Evolutionary conservation across 2,329 filamentous ascomycete genomes (phyloP).

Genomic region (Neopestalotiopsis sp.): DNA sequence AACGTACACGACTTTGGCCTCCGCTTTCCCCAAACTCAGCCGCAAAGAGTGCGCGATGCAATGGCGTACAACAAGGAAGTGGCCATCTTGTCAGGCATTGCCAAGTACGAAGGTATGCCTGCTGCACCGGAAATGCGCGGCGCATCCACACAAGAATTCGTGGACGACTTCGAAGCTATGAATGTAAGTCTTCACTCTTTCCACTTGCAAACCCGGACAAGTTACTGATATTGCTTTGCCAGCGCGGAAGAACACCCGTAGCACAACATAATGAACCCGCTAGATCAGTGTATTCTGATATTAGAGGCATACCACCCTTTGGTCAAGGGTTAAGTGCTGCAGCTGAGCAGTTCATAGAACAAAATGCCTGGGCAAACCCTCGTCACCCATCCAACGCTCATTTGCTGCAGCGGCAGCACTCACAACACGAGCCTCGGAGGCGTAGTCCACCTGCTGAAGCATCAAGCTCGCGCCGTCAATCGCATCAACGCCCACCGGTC

Average conservation of each 20-base stretch:
- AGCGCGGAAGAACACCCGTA: conserved; percentile 40
- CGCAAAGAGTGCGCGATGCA: conserved; percentile 82
- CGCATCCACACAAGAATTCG: conserved; percentile 74
- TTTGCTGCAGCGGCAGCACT: conserved; percentile 45
- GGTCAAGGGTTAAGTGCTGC: conserved; percentile 64
- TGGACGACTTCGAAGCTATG: conserved; percentile 89
- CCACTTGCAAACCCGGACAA: not conserved
- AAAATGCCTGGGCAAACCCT: conserved; percentile 92
- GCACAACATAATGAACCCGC: conserved; percentile 39
- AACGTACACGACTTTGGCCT: conserved; percentile 83
- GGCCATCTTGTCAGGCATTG: conserved; percentile 85
- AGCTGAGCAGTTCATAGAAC: conserved; percentile 85
- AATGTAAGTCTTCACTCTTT: conserved; percentile 60
- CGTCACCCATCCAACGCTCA: conserved; percentile 72
- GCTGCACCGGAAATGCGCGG: conserved; percentile 85
- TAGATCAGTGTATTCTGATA: conserved; percentile 50
- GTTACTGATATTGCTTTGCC: conserved; percentile 1
- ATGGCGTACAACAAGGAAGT: conserved; percentile 95
- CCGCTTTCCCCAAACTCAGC: conserved; percentile 77
- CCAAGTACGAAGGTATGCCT: conserved; percentile 95
- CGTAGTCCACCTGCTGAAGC: conserved; percentile 35
- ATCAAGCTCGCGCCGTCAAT: conserved; percentile 43
- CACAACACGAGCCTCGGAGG: conserved; percentile 38
- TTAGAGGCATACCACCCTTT: conserved; percentile 53
- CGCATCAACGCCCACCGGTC: conserved; percentile 43